Evolutionary conservation across 768 basidiomycete species (phyloP), one percentile per base, ranked within the genome.

Genomic region (Amanita molliuscula): DNA sequence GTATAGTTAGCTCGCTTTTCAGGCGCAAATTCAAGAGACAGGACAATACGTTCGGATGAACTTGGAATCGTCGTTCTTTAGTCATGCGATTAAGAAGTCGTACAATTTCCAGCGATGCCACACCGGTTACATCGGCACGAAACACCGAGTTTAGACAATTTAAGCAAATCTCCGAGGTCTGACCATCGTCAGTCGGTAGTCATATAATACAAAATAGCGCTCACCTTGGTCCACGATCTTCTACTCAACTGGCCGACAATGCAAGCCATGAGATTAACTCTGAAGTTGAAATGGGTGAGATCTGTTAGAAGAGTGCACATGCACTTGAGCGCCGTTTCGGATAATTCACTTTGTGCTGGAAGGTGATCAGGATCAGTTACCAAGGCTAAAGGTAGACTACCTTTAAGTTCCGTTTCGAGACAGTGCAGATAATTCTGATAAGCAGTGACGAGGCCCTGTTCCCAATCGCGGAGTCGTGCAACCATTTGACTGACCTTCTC

Each of bases 401-500:
- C 79, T 78, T 93, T 95, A 56, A 96, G 66, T 67, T 96, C 95
- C 25, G 69, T 65, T 67, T 98, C 94, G 35, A 97, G 74, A 38
- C 78, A 72, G 47, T 83, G 86, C 55, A 99, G 76, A 69, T 93
- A 98, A 16, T 75, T 72, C 67, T 96, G 93, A 65, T 99, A 99
- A 20, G 83, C 79, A 48, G 73, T 66, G 29, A 98, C 85, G 49
- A 99, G 73, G 21, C 94, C 88, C 64, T 98, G 92, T 62, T 99
- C 96, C 78, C 86, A 98, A 60, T 98, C 96, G 55, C 96, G 79
- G 56, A 87, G 84, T 21, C 81, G 78, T 15, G 83, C 75, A 6
- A 99, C 93, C 71, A 89, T 82, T 66, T 98, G 95, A 63, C 90
- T 81, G 56, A 96, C 91, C 67, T 95, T 96, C 65, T 93, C 91